Base-by-base conservation (phyloP, 169 alveolate genomes). In the Eimeria necatrix region DNA sequence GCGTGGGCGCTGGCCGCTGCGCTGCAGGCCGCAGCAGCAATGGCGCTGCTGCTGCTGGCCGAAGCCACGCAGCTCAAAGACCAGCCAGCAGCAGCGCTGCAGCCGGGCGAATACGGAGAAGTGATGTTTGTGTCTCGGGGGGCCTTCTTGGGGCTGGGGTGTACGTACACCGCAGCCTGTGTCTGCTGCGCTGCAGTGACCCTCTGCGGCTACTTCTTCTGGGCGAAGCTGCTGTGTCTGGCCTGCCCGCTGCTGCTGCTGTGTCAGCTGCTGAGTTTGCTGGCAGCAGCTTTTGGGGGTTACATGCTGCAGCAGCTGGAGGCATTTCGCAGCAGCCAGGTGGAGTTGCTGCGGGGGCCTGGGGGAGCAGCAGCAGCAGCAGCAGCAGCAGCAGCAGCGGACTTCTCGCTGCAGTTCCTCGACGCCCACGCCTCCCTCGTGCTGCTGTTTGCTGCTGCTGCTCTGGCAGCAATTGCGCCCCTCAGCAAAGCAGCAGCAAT, bases 71-170 rank as follows among this genome's bases (percentile, higher is more conserved):
- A 64, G 76, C 26, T 64, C 18, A 64, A 64, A 24, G 26, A 64
- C 18, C 8, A 5, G 14, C 41, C 20, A 5, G 14, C 5, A 5
- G 32, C 14, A 20, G 76, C 32, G 32, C 20, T n/a, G 18, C 5
- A 10, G 8, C 76, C 26, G 9, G 26, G 20, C 20, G 41, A 64
- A 24, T 64, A 14, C 26, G 76, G 76, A 8, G 76, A 64, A 8
- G 76, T 64, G 76, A 64, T 64, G 76, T 64, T 64, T n/a, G 76
- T 64, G 41, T 64, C 76, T 8, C 5, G 26, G 41, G 76, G 32
- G 26, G 20, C 41, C 14, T 64, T 64, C 26, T 5, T 14, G 18
- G 76, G 76, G 9, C 26, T 64, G 41, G 76, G 76, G 76, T 5
- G 32, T 14, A 14, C 20, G 76, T 24, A 64, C 76, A 24, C 76